A percentile compares a stretch with the other conserved stretches of the same genome.
These are phyloP conservation scores for Globisporangium orthogonon DNA, from an alignment of 352 stramenopile species.

Conservation along the genomic window DNA sequence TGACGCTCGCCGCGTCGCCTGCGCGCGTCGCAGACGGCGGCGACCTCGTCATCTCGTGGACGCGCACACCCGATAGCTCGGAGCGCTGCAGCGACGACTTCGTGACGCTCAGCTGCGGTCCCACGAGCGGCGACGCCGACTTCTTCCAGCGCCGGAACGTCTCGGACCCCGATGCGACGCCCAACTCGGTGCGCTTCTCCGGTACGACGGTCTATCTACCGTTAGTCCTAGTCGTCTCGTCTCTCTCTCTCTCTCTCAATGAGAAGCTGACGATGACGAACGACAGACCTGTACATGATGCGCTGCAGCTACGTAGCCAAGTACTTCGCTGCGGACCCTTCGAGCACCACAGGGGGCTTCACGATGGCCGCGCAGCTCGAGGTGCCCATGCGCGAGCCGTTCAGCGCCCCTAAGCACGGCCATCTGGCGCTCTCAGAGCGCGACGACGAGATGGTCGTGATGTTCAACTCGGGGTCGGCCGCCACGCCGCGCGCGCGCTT, in stretches of 20 bases:
- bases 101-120: conserved; percentile 61
- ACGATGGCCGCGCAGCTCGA: conserved; percentile 25
- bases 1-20: conserved; percentile 21
- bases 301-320: conserved; percentile 56
- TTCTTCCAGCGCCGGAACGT: conserved; percentile 35
- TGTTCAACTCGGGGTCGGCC: conserved; percentile 66
- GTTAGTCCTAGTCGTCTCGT: neutral
- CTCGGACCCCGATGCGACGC: conserved; percentile 18
- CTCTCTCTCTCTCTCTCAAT: neutral
- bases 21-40: conserved; percentile 31
- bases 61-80: neutral
- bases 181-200: conserved; percentile 48
- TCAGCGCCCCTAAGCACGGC: conserved; percentile 60
- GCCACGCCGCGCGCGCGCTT: conserved; percentile 38
- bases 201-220: neutral
- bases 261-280: neutral
- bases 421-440: conserved; percentile 40
- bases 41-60: conserved; percentile 51
- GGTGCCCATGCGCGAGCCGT: conserved; percentile 41
- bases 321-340: conserved; percentile 42
- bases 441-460: conserved; percentile 51
- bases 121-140: conserved; percentile 35
- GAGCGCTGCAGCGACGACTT: conserved; percentile 33
- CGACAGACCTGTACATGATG: conserved; percentile 52
- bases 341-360: neutral